Percentiles rank a stretch among this genome's conserved stretches.
phyloP scores from a whole-genome alignment of 1,284 basidiomycete species.

The Xerocomus minutiporus region DNA sequence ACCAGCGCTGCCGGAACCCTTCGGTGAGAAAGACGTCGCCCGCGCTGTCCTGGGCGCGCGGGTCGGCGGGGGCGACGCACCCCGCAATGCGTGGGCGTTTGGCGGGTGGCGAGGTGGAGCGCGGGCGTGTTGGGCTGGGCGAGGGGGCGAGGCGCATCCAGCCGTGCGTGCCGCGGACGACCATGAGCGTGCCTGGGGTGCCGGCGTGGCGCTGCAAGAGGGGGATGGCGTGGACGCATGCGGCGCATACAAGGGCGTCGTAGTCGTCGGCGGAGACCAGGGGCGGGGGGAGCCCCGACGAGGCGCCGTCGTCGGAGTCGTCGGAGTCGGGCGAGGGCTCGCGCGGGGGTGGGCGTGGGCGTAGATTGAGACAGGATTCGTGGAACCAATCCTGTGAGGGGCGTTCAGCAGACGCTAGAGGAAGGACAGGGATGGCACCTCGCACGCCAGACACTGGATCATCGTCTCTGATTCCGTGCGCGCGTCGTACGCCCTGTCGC shows the following conservation, averaged over 20 bases:
- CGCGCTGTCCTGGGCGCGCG: slow-evolving; percentile 43
- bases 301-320: not conserved
- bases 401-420: no score
- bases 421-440: slow-evolving; percentile 43
- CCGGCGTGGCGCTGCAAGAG: slow-evolving; percentile 61
- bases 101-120: slow-evolving; percentile 35
- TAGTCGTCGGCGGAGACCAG: slow-evolving; percentile 63
- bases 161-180: slow-evolving; percentile 46
- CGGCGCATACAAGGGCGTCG: slow-evolving; percentile 64
- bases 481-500: slow-evolving; percentile 63
- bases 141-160: slow-evolving; percentile 45
- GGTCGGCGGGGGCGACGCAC: slow-evolving; percentile 53
- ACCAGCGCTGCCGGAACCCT: slow-evolving; percentile 71
- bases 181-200: slow-evolving; percentile 58
- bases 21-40: slow-evolving; percentile 72
- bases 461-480: slow-evolving; percentile 71
- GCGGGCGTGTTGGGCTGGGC: slow-evolving; percentile 37
- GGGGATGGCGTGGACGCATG: slow-evolving; percentile 53
- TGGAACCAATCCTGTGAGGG: slow-evolving; percentile 70
- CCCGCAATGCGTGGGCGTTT: not conserved
- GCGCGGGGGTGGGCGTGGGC: slow-evolving; percentile 53
- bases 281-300: slow-evolving; percentile 49
- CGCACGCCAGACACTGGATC: slow-evolving; percentile 79
- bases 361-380: slow-evolving; percentile 76
- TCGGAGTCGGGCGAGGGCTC: slow-evolving; percentile 37